Conservation (phyloP, 2,329 filamentous ascomycete genomes). For the Aureobasidium subglaciale region DNA sequence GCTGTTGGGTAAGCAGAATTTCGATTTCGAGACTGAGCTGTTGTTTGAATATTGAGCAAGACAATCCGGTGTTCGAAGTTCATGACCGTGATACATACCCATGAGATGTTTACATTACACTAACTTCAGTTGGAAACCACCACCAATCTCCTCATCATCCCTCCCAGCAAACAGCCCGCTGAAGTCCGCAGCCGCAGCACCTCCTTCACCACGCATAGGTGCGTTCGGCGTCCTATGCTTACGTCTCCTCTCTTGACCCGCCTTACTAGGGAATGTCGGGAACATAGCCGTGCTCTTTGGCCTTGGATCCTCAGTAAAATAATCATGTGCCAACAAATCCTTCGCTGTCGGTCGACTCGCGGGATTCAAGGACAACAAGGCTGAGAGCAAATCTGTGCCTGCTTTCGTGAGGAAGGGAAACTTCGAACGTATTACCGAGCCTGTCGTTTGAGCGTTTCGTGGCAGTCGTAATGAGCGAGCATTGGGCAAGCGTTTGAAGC, state of each 20-base stretch:
- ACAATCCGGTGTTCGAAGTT: no score
- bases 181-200: conserved; percentile 42
- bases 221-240: conserved; percentile 71
- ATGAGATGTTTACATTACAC: conserved; percentile 17
- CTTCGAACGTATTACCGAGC: conserved; percentile 59
- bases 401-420: conserved; percentile 77
- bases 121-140: conserved; percentile 37
- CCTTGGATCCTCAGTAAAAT: conserved; percentile 82
- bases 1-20: no score
- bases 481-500: conserved; percentile 80
- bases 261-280: conserved; percentile 93
- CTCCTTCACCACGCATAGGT: conserved; percentile 66
- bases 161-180: conserved; percentile 44
- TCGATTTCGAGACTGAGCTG: no score
- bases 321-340: conserved; percentile 70
- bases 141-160: conserved; percentile 42
- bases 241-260: conserved; percentile 77
- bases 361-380: conserved; percentile 70
- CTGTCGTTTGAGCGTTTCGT: conserved; percentile 35
- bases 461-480: conserved; percentile 67
- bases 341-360: conserved; percentile 60
- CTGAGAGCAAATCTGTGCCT: conserved; percentile 61
- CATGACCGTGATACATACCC: no score
- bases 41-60: no score
- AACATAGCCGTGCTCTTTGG: conserved; percentile 90